phyloP scores from a whole-genome alignment of 2,329 filamentous ascomycete species.

The Thelonectria rubi region DNA sequence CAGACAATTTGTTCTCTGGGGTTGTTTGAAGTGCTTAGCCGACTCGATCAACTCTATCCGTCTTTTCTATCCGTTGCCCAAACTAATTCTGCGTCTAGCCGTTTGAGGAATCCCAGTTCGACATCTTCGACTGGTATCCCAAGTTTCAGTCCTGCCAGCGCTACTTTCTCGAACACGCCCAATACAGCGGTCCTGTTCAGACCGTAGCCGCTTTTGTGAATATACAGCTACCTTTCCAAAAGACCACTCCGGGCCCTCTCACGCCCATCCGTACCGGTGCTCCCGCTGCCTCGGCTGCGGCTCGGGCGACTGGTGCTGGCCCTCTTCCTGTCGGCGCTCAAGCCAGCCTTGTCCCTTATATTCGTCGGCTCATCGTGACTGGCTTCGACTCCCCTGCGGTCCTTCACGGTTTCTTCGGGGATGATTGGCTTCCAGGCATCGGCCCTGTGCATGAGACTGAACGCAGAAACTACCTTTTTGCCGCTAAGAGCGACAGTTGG shows the following conservation, averaged over 20 bases:
- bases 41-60: constrained; percentile 8
- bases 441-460: constrained; percentile 88
- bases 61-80: constrained; percentile 7
- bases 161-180: constrained; percentile 92
- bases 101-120: constrained; percentile 65
- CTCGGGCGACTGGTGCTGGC: constrained; percentile 41
- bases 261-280: constrained; percentile 48
- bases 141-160: constrained; percentile 88
- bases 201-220: constrained; percentile 91
- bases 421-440: constrained; percentile 85
- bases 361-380: constrained; percentile 88
- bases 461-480: constrained; percentile 92
- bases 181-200: constrained; percentile 84
- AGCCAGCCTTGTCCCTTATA: constrained; percentile 85
- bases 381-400: constrained; percentile 88
- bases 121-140: constrained; percentile 93
- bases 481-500: constrained; percentile 93
- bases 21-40: neutral
- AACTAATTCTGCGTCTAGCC: constrained; percentile 47
- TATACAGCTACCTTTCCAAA: constrained; percentile 89
- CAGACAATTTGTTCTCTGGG: neutral
- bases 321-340: constrained; percentile 34
- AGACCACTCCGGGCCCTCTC: constrained; percentile 51
- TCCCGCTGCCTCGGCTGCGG: constrained; percentile 37
- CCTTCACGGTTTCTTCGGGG: constrained; percentile 96